Conservation (phyloP, 176 grass and related monocot genomes). For the Pontederia crassipes region DNA sequence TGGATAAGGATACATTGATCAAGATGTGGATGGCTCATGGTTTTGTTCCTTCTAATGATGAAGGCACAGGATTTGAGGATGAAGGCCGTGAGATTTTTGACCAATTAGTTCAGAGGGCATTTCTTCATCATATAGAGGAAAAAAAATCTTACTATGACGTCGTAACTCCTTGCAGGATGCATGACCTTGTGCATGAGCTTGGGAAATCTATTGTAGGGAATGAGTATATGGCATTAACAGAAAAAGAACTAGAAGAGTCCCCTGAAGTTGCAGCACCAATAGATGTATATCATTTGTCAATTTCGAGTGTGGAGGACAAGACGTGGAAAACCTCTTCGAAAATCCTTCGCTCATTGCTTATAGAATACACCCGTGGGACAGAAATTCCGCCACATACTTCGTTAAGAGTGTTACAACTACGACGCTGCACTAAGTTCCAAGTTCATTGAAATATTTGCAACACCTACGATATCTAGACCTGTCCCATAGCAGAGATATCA, state of each 20-base stretch:
- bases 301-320: neutral
- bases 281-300: slow-evolving; percentile 1
- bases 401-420: too few species aligned
- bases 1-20: slow-evolving; percentile 15
- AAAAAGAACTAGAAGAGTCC: too few species aligned
- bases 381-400: neutral
- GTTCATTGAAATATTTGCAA: neutral
- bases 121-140: neutral
- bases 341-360: neutral
- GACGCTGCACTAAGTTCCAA: neutral
- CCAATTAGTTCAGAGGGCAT: neutral
- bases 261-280: neutral
- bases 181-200: slow-evolving; percentile 27
- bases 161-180: slow-evolving; percentile 3
- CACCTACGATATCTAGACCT: neutral
- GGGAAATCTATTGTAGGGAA: neutral
- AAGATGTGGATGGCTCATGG: neutral
- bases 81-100: neutral
- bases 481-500: neutral
- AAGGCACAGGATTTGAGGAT: neutral
- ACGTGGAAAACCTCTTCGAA: neutral
- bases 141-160: neutral
- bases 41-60: slow-evolving; percentile 26
- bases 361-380: too few species aligned
- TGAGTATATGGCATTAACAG: too few species aligned